A percentile compares a stretch with the other conserved stretches of the same genome.
These are phyloP conservation scores for Pulveroboletus sp. DNA, from an alignment of 768 basidiomycete genomes.

Conservation along the genomic window DNA sequence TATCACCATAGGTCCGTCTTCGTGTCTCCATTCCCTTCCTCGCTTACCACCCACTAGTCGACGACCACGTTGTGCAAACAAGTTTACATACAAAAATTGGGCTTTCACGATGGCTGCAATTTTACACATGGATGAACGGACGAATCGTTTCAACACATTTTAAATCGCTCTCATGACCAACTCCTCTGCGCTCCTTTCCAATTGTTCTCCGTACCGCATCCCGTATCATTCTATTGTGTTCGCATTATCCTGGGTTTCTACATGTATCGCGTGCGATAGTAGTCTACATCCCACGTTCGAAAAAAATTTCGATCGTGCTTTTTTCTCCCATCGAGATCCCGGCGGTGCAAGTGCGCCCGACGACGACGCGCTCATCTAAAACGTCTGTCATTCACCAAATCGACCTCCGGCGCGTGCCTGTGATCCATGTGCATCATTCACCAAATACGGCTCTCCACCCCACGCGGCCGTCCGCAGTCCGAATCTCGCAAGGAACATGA, in stretches of 20 bases:
- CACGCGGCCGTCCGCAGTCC: too few relatives aligned
- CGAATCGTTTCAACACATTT: too few relatives aligned
- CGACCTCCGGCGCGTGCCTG: not conserved
- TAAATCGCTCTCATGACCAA: not conserved
- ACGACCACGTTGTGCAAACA: not conserved
- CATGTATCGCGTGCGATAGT: not conserved
- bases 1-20: not conserved
- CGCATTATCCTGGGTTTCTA: not conserved
- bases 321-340: not conserved
- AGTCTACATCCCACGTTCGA: not conserved
- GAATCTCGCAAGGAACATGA: too few relatives aligned
- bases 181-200: conserved; percentile 8
- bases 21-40: fast-evolving
- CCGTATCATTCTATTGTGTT: not conserved
- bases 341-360: not conserved
- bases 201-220: not conserved
- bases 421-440: too few relatives aligned
- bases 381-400: not conserved
- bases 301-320: not conserved
- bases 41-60: not conserved
- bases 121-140: conserved; percentile 4
- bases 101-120: too few relatives aligned
- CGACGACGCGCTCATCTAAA: not conserved
- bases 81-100: too few relatives aligned
- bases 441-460: too few relatives aligned